Evolutionary conservation across 2,329 filamentous ascomycete species (phyloP).

Genomic region (Hypoxylon rubiginosum): DNA sequence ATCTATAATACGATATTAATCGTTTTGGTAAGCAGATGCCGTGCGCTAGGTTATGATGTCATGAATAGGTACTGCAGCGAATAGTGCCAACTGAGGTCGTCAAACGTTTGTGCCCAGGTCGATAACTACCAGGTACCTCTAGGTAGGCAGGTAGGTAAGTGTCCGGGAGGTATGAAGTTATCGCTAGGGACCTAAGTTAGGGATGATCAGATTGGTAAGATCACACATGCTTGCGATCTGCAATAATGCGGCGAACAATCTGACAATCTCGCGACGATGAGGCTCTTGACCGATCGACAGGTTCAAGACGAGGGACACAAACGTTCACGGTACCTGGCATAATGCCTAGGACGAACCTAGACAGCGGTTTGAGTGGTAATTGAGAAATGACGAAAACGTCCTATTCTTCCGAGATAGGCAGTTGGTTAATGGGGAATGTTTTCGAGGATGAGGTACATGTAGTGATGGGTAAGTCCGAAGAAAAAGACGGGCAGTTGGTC

Average conservation of each 20-base stretch:
- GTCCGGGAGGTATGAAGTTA: too few relatives aligned
- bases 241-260: constrained; percentile 16
- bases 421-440: background rate
- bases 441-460: background rate
- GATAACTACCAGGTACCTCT: background rate
- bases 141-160: too few relatives aligned
- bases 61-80: background rate
- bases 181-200: background rate
- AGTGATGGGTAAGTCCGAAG: background rate
- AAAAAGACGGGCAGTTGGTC: too few relatives aligned
- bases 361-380: constrained; percentile 15
- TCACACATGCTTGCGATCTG: constrained; percentile 15
- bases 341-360: constrained; percentile 12
- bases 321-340: constrained; percentile 27
- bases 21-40: background rate
- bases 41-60: background rate
- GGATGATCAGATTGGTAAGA: constrained; percentile 13
- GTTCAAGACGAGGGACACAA: constrained; percentile 11
- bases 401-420: constrained; percentile 6
- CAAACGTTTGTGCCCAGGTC: background rate
- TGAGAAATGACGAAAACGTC: constrained; percentile 4
- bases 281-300: constrained; percentile 33
- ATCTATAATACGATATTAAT: background rate
- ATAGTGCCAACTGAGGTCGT: background rate
- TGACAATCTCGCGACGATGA: constrained; percentile 27